A percentile compares a stretch with the other conserved stretches of the same genome.
Conservation (phyloP, 306 rosid species). For the Leucaena leucocephala region DNA sequence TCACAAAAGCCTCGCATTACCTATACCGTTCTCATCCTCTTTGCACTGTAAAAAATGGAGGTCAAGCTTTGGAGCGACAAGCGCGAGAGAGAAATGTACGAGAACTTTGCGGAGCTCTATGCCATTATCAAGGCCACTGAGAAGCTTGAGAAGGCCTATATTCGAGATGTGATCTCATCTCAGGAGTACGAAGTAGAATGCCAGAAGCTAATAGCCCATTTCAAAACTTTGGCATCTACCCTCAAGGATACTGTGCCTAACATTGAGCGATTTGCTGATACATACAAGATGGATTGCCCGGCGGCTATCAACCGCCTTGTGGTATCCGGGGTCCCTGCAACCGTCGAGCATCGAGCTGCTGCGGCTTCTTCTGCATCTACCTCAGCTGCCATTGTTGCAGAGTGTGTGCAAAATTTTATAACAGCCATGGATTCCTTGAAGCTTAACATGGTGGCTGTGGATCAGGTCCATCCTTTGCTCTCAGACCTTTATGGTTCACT, state of each 20-base stretch:
- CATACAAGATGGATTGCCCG: conserved; percentile 92
- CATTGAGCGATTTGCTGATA: conserved; percentile 89
- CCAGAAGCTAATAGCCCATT: conserved; percentile 88
- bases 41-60: conserved; percentile 59
- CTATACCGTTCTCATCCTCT: conserved; percentile 9
- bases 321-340: conserved; percentile 86
- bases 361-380: conserved; percentile 60
- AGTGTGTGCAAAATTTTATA: conserved; percentile 85
- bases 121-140: conserved; percentile 95
- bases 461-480: conserved; percentile 91
- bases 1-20: conserved; percentile 26
- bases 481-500: conserved; percentile 77
- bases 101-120: conserved; percentile 86
- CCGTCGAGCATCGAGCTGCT: conserved; percentile 84
- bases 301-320: conserved; percentile 89
- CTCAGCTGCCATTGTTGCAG: conserved; percentile 87
- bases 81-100: conserved; percentile 99
- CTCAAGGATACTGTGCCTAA: conserved; percentile 91
- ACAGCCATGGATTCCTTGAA: conserved; percentile 91
- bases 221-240: conserved; percentile 79
- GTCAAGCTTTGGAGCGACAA: conserved; percentile 98
- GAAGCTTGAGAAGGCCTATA: conserved; percentile 91
- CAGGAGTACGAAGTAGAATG: conserved; percentile 85
- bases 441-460: conserved; percentile 89
- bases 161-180: conserved; percentile 76